Evolutionary conservation across 192 early-diverging fungal species (phyloP), one percentile per base, ranked within the genome.

Genomic region (Mortierella antarctica): DNA sequence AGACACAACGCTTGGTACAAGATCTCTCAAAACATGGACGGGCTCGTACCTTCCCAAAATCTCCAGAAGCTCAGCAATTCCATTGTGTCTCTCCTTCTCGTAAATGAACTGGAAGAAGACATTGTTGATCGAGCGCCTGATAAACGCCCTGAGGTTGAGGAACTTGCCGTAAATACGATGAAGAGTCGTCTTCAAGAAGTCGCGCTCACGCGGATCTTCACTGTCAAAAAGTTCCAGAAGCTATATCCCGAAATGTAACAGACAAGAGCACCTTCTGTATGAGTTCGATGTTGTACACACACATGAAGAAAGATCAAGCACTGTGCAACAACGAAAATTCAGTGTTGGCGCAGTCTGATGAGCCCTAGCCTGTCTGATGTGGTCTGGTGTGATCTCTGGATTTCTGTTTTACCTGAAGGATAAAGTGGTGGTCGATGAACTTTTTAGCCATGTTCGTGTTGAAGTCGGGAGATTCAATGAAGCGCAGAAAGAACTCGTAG

Each of bases 91-190:
- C 71, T 98, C 97, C 58, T 90, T 93, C 82, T 99, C 97, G 84
- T 99, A 99, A 55, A 97, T 92, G 68, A 99, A 99, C 69, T 96
- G 93, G 84, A 99, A 95, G 71, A 99, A 99, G 42, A 98, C 94
- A 86, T 99, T 92, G 89, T 97, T 99, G 90, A 99, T 99, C 2
- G 96, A 96, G 73, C 94, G 84, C 57, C 98, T 90, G 69, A 99
- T 99, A 81, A 98, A 98, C 39, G 97, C 97, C 39, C 98, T 90
- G 70, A 99, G 86, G 73, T 96, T 97, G 60, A 99, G 84, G 83
- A 99, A 98, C 82, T 99, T 99, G 50, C 98, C 98, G 83, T 99
- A 99, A 41, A 99, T 95, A 20, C 98, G 84, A 83, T 99, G 98
- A 62, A 99, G 84, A 13, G 96, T 99, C 7, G 98, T 99, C 72